Evolutionary conservation across 2,329 filamentous ascomycete genomes (phyloP).

Genomic region (Talaromyces sp.): DNA sequence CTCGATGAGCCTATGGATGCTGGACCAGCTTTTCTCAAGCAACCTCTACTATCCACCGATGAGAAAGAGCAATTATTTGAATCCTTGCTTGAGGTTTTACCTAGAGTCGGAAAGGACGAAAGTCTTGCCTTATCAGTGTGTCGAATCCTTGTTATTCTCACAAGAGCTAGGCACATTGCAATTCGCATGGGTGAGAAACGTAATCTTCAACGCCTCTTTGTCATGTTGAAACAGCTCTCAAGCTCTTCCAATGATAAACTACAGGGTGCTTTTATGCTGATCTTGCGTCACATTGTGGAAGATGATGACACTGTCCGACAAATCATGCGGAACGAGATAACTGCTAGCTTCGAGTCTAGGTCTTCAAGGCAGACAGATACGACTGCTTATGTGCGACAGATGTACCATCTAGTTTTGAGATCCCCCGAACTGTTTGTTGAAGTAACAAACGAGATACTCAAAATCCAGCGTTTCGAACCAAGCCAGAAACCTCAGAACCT

Average conservation of each 20-base stretch:
- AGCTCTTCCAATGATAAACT: slow-evolving; percentile 73
- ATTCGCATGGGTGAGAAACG: slow-evolving; percentile 77
- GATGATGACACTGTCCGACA: slow-evolving; percentile 88
- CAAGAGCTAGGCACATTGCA: slow-evolving; percentile 72
- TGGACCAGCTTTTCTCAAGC: slow-evolving; percentile 55
- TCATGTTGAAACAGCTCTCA: slow-evolving; percentile 91
- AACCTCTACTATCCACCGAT: slow-evolving; percentile 60
- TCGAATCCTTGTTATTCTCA: slow-evolving; percentile 82
- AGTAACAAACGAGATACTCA: slow-evolving; percentile 78
- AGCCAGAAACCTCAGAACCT: slow-evolving; percentile 53
- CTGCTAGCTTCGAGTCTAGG: slow-evolving; percentile 65
- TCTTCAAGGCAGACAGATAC: slow-evolving; percentile 63
- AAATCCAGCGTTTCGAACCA: slow-evolving; percentile 63
- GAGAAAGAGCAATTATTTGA: slow-evolving; percentile 71
- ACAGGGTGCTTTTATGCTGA: slow-evolving; percentile 72
- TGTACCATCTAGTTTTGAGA: slow-evolving; percentile 76
- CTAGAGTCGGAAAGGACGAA: slow-evolving; percentile 82
- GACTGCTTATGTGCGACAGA: slow-evolving; percentile 67
- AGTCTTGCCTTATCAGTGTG: slow-evolving; percentile 77
- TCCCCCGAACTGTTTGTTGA: slow-evolving; percentile 83
- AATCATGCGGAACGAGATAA: slow-evolving; percentile 87
- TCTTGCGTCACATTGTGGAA: slow-evolving; percentile 88
- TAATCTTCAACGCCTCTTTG: slow-evolving; percentile 83
- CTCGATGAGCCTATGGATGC: slow-evolving; percentile 46
- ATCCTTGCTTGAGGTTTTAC: slow-evolving; percentile 76